Evolutionary conservation across 73 alveolate genomes (phyloP), one percentile per base, ranked within the genome.

Genomic region (Paramecium biaurelia): DNA sequence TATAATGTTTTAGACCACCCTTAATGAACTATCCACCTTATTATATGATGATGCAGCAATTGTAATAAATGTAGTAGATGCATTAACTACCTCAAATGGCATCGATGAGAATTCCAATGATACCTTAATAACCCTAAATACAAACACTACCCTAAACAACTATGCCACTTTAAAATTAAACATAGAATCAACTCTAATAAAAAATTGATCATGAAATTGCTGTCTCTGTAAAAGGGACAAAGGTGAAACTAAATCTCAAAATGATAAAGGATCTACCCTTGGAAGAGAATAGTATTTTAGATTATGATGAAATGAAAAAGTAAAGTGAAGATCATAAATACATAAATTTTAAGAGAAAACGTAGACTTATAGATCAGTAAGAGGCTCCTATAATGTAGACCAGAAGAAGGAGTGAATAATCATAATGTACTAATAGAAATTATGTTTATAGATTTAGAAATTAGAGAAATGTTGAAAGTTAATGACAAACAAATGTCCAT

Each of bases 211-310:
- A 72, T n/a, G 30, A 38, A 9, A 35, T 35, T 35, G 34, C 32
- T n/a, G 86, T 72, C n/a, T 20, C 56, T 35, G 86, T 72, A 14
- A 38, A 72, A 35, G 58, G 58, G 18, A 72, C 86, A 72, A 72
- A 72, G 45, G 58, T 72, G 12, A 35, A 38, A 38, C 86, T 72
- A 23, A 72, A 72, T 42, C 58, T 72, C 21, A 37, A 30, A 34
- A 20, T 72, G 30, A 72, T 72, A 20, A 32, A 42, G 7, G 86
- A 72, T 9, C 14, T 72, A 20, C 86, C 86, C 4, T 4, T 72
- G 11, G 86, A 72, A 72, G 86, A 72, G 58, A 35, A 72, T 20
- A 72, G 86, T 12, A 37, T 72, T 7, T 20, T 72, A 37, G 86
- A 72, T 72, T 72, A 72, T 18, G 86, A 72, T 72, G 86, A 72